Evolutionary conservation across 495 filamentous ascomycete species (phyloP), one percentile per base, ranked within the genome.

Genomic region (Darksidea phi): DNA sequence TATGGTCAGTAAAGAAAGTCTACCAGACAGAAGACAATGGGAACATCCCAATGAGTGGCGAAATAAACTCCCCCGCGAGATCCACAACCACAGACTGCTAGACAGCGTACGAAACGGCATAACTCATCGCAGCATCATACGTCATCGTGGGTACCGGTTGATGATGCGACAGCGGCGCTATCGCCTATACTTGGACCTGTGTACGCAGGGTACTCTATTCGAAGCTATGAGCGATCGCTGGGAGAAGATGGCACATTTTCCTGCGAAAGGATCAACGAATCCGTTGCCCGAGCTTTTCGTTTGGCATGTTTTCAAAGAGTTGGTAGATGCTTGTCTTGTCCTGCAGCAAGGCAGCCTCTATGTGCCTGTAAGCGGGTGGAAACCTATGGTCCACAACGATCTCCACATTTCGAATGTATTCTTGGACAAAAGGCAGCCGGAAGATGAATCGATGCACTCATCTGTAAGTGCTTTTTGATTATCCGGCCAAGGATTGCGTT

Each of bases 1-100:
- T 6, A 60, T 60, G 47, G 57, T 18, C 1, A 36, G 51, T 28
- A 60, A 60, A 24, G 57, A 60, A 6, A 18, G 12, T 34, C 25
- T 1, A 3, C 32, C 48, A 32, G 20, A 2, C 11, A 13, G 11
- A 12, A n/a, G 4, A 10, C 1, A 52, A 24, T 60, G 47, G 57
- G 12, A 23, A 34, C 28, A 60, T 36, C 36, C 48, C 1, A 45
- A 18, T 2, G 7, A 42, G 6, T 60, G 57, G 57, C 21, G 47
- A 7, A 34, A 53, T n/a, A 45, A 60, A 18, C 21, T 53, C 4
- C 57, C 57, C 8, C 48, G 48, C 7, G 57, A 60, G 23, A 34
- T 60, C 1, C 18, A 46, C 7, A 52, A 52, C 47, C 57, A 60
- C 37, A 11, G 38, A 32, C 32, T 17, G 2, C 25, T 60, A 2